Evolutionary conservation across 73 alveolate genomes (phyloP).

Genomic region (Paramecium sonneborni): DNA sequence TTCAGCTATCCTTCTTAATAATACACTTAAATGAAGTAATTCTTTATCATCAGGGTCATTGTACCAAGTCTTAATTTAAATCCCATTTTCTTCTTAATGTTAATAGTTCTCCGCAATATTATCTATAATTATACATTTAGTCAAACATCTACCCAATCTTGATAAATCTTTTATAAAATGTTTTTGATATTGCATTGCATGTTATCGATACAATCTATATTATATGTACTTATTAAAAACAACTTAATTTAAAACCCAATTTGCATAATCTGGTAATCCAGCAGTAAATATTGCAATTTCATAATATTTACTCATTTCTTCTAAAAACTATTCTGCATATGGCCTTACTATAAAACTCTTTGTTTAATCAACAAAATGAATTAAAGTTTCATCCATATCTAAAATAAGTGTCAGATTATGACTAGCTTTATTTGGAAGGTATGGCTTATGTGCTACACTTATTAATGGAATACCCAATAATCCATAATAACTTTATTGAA

Average conservation of each 20-base stretch:
- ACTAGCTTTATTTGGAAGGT: background rate
- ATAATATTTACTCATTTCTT: slow-evolving; percentile 89
- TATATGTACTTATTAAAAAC: slow-evolving; percentile 79
- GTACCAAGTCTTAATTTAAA: slow-evolving; percentile 93
- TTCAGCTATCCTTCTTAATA: slow-evolving; percentile 84
- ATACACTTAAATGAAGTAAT: slow-evolving; percentile 84
- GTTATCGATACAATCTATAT: slow-evolving; percentile 91
- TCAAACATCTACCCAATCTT: slow-evolving; percentile 92
- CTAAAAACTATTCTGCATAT: slow-evolving; percentile 83
- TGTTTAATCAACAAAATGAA: slow-evolving; percentile 92
- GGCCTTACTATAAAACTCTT: slow-evolving; percentile 94
- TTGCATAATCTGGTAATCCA: slow-evolving; percentile 97
- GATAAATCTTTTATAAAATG: slow-evolving; percentile 91
- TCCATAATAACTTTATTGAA: slow-evolving; percentile 46
- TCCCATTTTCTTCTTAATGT: slow-evolving; percentile 93
- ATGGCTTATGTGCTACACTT: slow-evolving; percentile 59
- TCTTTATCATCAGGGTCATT: slow-evolving; percentile 92
- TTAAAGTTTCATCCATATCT: slow-evolving; percentile 98
- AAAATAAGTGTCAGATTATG: slow-evolving; percentile 82
- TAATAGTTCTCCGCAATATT: slow-evolving; percentile 95
- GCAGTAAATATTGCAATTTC: slow-evolving; percentile 98
- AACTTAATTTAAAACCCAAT: slow-evolving; percentile 88
- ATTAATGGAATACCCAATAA: slow-evolving; percentile 61
- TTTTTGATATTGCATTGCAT: slow-evolving; percentile 87
- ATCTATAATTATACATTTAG: slow-evolving; percentile 91